phyloP scores from a whole-genome alignment of 306 rosid species.

The Herpetospermum pedunculosum region DNA sequence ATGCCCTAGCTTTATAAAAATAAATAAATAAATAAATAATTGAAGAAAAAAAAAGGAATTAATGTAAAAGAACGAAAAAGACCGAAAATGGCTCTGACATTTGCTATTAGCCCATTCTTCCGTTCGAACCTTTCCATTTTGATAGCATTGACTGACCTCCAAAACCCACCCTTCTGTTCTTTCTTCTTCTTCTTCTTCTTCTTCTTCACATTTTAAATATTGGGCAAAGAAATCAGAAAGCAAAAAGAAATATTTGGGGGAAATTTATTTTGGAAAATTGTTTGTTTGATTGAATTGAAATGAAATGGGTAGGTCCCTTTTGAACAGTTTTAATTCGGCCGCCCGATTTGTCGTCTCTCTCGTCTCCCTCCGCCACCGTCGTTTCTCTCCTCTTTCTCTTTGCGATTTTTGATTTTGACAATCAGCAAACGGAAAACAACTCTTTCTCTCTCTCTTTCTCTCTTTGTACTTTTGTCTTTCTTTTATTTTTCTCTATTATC shows the following conservation, averaged over 20 bases:
- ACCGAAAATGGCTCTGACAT: slow-evolving; percentile 8
- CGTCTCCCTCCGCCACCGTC: slow-evolving; percentile 18
- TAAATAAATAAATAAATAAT: too few relatives aligned
- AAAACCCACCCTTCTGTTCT: not conserved
- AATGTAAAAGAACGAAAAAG: not conserved
- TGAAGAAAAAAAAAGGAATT: not conserved
- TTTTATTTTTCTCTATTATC: slow-evolving; percentile 15
- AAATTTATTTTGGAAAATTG: too few relatives aligned
- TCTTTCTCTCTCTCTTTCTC: slow-evolving; percentile 10
- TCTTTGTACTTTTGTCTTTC: slow-evolving; percentile 12
- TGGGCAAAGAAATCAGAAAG: not conserved
- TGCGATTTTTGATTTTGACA: slow-evolving; percentile 7
- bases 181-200: not conserved
- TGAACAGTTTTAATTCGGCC: slow-evolving; percentile 63
- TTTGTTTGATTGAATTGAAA: too few relatives aligned
- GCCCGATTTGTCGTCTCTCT: slow-evolving; percentile 85
- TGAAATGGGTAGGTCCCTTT: slow-evolving; percentile 41
- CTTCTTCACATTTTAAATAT: not conserved
- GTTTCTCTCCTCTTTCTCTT: not conserved
- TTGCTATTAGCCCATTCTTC: slow-evolving; percentile 6
- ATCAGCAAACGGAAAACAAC: not conserved
- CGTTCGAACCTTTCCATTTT: slow-evolving; percentile 6
- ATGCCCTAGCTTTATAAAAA: not conserved
- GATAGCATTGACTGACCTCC: not conserved
- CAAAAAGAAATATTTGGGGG: not conserved